Evolutionary conservation across 345 rosid species (phyloP), one percentile per base, ranked within the genome.

Genomic region (Turritis glabra): DNA sequence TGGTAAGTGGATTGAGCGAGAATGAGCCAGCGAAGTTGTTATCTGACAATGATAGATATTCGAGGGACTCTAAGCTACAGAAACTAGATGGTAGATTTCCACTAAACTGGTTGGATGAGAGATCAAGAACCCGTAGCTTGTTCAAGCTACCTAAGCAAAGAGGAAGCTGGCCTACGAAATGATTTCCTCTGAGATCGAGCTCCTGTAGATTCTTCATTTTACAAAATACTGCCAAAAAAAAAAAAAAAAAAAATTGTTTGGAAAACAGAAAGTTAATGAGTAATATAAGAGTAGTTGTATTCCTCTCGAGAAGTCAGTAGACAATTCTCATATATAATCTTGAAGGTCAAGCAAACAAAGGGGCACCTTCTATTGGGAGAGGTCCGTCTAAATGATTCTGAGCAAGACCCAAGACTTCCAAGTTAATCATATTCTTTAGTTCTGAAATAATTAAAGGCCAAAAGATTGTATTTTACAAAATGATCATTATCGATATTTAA

Each of bases 11-110:
- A 37, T 12, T 22, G 2, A 72, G 30, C 0, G 69, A 67, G 33
- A 73, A 51, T 5, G 48, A 21, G 27, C 80, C 29, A 3, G 7
- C 3, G 9, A 77, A 64, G 43, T 26, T 21, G 18, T 77, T 71
- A 33, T 77, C 52, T 18, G 3, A n/a, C 22, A 77, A 35, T 10
- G 76, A 56, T 10, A 71, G n/a, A 29, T 56, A 77, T 23, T 71
- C 73, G 0, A 77, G 80, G 15, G 62, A 65, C 1, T 22, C 22
- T 2, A 71, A 48, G 8, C 17, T 48, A 10, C 29, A 22, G 35
- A 77, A 27, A 38, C 48, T 33, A 7, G 47, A 71, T 0, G 73
- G 71, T 43, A 64, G 26, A 17, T 32, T 30, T 7, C 71, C 64
- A 53, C n/a, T 72, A 2, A 73, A 4, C 10, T 73, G 63, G 44